Conservation (phyloP, 805 yeast genomes). For the Candida andamanensis region DNA sequence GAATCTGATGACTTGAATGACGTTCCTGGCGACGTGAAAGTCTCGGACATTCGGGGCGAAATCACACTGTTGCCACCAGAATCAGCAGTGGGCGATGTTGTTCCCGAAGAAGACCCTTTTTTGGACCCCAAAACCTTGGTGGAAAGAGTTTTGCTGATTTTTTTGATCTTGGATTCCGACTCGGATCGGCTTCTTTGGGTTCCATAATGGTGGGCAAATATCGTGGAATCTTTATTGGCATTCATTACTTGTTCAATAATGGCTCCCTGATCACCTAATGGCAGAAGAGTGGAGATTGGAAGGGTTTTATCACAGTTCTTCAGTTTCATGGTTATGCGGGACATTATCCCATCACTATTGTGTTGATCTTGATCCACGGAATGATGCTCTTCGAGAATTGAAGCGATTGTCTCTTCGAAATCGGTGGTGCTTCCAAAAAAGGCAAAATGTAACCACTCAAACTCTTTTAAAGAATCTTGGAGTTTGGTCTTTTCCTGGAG, state of each 20-base stretch:
- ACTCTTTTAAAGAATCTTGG: slow-evolving; percentile 3
- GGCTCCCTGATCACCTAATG: slow-evolving; percentile 8
- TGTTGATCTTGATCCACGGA: no score
- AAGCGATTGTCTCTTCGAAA: slow-evolving; percentile 37
- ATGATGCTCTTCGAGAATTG: no score
- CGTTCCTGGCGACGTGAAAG: slow-evolving; percentile 3
- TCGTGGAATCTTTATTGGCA: slow-evolving; percentile 4
- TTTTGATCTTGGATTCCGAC: slow-evolving; percentile 9
- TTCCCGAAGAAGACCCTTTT: neutral
- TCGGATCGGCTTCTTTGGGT: neutral
- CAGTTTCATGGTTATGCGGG: neutral
- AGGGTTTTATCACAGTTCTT: no score
- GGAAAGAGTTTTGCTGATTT: slow-evolving; percentile 7
- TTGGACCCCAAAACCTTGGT: slow-evolving; percentile 5
- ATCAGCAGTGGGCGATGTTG: neutral
- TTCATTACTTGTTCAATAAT: slow-evolving; percentile 10
- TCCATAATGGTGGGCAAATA: neutral
- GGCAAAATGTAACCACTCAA: slow-evolving; percentile 68
- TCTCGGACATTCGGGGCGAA: slow-evolving; percentile 4
- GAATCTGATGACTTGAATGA: slow-evolving; percentile 4
- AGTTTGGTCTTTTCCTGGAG: slow-evolving; percentile 8
- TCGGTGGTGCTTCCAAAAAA: slow-evolving; percentile 51
- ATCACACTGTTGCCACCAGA: neutral
- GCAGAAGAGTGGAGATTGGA: slow-evolving; percentile 11
- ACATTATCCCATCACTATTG: slow-evolving; percentile 11